Conservation (phyloP, 441 rosid genomes). For the Brassica hybrid region DNA sequence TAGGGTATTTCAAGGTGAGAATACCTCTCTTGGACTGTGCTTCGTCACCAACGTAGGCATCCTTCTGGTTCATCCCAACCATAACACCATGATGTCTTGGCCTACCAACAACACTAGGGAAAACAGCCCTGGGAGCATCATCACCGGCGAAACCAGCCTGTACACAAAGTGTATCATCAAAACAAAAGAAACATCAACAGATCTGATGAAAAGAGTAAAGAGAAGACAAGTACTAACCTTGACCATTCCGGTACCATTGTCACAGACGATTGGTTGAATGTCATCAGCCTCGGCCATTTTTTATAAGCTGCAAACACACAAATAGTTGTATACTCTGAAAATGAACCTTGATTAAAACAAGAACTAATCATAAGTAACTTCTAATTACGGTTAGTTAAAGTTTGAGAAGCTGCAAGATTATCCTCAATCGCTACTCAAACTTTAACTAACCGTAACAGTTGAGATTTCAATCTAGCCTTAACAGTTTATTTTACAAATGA, state of each 20-base stretch:
- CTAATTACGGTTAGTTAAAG: no score
- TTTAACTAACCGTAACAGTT: slow-evolving; percentile 1
- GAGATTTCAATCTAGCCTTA: slow-evolving; percentile 16
- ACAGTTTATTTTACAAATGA: neutral
- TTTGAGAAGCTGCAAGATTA: no score
- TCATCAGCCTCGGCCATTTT: slow-evolving; percentile 66
- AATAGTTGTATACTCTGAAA: neutral
- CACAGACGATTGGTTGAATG: slow-evolving; percentile 73
- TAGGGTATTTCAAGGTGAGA: slow-evolving; percentile 56
- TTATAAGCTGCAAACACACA: slow-evolving; percentile 39
- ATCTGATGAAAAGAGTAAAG: neutral
- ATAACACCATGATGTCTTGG: slow-evolving; percentile 66
- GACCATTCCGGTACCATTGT: slow-evolving; percentile 75
- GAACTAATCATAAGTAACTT: neutral
- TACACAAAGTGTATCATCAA: neutral
- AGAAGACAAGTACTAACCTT: slow-evolving; percentile 49
- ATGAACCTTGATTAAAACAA: neutral
- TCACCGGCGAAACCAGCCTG: slow-evolving; percentile 82
- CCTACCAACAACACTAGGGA: slow-evolving; percentile 68
- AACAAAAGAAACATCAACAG: neutral
- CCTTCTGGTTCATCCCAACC: slow-evolving; percentile 68
- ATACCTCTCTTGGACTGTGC: slow-evolving; percentile 63
- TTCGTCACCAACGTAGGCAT: slow-evolving; percentile 58
- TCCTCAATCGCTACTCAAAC: slow-evolving; percentile 9
- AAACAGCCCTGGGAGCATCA: slow-evolving; percentile 80